Evolutionary conservation across 805 yeast species (phyloP).

Genomic region (Ogataea nakhonphanomensis): DNA sequence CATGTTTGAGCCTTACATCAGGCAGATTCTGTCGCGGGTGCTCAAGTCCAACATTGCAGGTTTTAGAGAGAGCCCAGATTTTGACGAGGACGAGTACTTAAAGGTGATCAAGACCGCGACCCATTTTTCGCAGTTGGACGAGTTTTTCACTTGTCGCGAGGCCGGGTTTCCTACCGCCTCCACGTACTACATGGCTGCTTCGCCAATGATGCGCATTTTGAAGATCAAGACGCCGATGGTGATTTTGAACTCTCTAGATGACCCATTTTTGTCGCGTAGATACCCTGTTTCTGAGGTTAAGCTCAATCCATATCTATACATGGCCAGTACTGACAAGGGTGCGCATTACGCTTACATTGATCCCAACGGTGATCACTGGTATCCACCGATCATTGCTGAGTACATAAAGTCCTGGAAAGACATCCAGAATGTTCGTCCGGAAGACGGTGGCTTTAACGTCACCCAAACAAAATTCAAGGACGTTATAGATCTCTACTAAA

Average conservation of each 20-base stretch:
- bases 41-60: slow-evolving; percentile 42
- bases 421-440: slow-evolving; percentile 13
- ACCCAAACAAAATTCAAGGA: slow-evolving; percentile 19
- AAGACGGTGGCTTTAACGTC: slow-evolving; percentile 21
- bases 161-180: slow-evolving; percentile 61
- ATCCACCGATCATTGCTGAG: slow-evolving; percentile 38
- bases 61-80: slow-evolving; percentile 31
- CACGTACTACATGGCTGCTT: slow-evolving; percentile 63
- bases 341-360: slow-evolving; percentile 64
- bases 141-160: slow-evolving; percentile 53
- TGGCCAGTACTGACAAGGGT: slow-evolving; percentile 61
- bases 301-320: slow-evolving; percentile 54
- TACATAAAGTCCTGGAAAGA: slow-evolving; percentile 37
- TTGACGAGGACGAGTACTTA: slow-evolving; percentile 26
- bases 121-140: slow-evolving; percentile 56
- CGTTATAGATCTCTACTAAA: slow-evolving; percentile 5
- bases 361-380: slow-evolving; percentile 46
- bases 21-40: slow-evolving; percentile 39
- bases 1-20: slow-evolving; percentile 40
- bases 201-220: slow-evolving; percentile 54
- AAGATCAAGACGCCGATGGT: slow-evolving; percentile 60
- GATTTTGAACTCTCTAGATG: slow-evolving; percentile 61
- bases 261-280: slow-evolving; percentile 57
- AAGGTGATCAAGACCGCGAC: slow-evolving; percentile 35
- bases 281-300: slow-evolving; percentile 49